These are phyloP conservation scores for Trematosphaeria pertusa DNA, from an alignment of 2,329 filamentous ascomycete species.

Conservation along the genomic window DNA sequence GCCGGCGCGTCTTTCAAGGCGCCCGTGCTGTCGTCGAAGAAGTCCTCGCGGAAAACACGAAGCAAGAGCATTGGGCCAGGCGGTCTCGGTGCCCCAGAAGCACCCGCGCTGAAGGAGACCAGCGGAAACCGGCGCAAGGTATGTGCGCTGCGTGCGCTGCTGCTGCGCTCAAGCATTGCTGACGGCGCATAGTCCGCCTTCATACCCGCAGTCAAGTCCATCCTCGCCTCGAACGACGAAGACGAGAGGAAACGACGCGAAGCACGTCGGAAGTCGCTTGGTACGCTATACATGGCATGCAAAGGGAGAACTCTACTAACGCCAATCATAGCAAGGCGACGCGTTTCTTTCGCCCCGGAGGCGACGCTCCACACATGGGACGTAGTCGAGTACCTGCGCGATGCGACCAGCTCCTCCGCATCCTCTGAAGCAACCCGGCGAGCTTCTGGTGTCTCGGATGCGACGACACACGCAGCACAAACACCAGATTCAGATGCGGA, in stretches of 20 bases:
- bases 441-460: conserved; percentile 66
- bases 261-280: conserved; percentile 88
- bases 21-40: conserved; percentile 36
- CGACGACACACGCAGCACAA: conserved; percentile 36
- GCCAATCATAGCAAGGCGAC: conserved; percentile 70
- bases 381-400: conserved; percentile 86
- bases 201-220: conserved; percentile 58
- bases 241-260: conserved; percentile 73
- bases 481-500: conserved; percentile 55
- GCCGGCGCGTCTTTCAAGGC: conserved; percentile 35
- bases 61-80: conserved; percentile 97
- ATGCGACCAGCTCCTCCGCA: conserved; percentile 77
- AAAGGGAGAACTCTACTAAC: conserved; percentile 18
- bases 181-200: conserved; percentile 51
- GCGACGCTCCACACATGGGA: conserved; percentile 98
- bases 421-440: conserved; percentile 78
- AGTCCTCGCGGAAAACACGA: conserved; percentile 58
- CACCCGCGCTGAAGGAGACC: conserved; percentile 73
- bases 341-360: conserved; percentile 96
- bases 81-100: conserved; percentile 86
- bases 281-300: conserved; percentile 41
- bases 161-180: conserved; percentile 13
- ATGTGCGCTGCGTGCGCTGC: conserved; percentile 35
- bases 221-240: conserved; percentile 66
- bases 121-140: conserved; percentile 83